These are phyloP conservation scores for Neostapfia colusana DNA, from an alignment of 176 grass and related monocot genomes.

Conservation along the genomic window DNA sequence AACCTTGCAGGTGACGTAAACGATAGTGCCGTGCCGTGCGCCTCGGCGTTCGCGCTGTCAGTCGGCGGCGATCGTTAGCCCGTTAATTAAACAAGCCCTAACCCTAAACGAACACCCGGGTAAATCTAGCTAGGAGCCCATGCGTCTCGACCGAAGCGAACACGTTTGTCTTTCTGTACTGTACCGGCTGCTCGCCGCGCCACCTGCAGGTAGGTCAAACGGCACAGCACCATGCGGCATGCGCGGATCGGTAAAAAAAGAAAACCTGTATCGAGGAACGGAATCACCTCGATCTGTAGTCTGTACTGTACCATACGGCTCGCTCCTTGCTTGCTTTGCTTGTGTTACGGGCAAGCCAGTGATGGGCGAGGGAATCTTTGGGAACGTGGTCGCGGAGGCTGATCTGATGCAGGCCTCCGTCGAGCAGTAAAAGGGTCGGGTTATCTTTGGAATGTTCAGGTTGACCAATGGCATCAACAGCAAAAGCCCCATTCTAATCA, in stretches of 20 bases:
- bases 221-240: background rate
- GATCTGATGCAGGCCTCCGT: background rate
- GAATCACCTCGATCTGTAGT: background rate
- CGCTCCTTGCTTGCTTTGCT: background rate
- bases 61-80: too few species aligned
- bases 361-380: conserved; percentile 22
- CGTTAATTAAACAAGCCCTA: background rate
- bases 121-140: background rate
- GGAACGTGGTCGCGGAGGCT: background rate
- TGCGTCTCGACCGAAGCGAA: background rate
- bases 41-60: background rate
- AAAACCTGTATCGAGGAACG: too few species aligned
- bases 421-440: background rate
- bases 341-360: background rate
- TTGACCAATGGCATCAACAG: background rate
- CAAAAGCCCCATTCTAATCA: too few species aligned
- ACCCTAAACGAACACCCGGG: background rate
- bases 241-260: background rate
- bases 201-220: too few species aligned
- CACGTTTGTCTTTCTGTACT: conserved; percentile 9
- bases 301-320: too few species aligned
- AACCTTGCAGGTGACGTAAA: conserved; percentile 43
- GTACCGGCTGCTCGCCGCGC: background rate
- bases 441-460: background rate
- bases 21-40: background rate